Evolutionary conservation across 768 basidiomycete genomes (phyloP).

Genomic region (Nevesoporus exiguus): DNA sequence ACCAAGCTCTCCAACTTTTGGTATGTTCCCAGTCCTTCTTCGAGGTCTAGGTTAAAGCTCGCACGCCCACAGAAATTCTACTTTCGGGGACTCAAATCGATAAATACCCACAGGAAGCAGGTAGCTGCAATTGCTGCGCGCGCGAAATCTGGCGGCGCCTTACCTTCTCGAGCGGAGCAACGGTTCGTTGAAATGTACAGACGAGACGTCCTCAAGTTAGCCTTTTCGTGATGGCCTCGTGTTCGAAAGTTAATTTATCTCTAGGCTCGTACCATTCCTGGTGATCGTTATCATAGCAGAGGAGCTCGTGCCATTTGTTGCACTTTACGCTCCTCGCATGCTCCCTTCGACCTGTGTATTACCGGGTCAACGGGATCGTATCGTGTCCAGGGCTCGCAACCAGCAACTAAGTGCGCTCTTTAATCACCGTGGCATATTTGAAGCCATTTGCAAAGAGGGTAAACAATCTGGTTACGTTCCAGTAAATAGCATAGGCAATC

Average conservation of each 20-base stretch:
- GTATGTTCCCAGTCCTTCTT: conserved; percentile 27
- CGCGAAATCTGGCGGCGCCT: conserved; percentile 54
- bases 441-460: conserved; percentile 35
- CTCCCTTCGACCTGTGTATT: conserved; percentile 86
- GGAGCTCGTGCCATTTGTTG: conserved; percentile 79
- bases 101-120: conserved; percentile 58
- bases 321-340: conserved; percentile 79
- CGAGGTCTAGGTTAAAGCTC: not conserved
- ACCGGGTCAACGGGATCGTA: conserved; percentile 72
- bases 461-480: conserved; percentile 28
- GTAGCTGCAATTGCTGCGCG: conserved; percentile 54
- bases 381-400: conserved; percentile 49
- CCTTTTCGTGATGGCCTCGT: not conserved
- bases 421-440: conserved; percentile 37
- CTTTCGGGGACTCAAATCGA: conserved; percentile 67
- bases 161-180: conserved; percentile 64
- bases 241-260: conserved; percentile 3
- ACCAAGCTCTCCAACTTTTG: conserved; percentile 47
- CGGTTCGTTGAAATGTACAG: conserved; percentile 65
- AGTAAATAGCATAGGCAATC: conserved; percentile 8
- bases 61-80: conserved; percentile 69
- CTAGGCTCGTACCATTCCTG: conserved; percentile 72
- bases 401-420: conserved; percentile 41
- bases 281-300: conserved; percentile 71
- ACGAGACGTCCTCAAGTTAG: conserved; percentile 69